These are phyloP conservation scores for Aspergillus tubingensis DNA, from an alignment of 2,329 filamentous ascomycete species.

Conservation along the genomic window DNA sequence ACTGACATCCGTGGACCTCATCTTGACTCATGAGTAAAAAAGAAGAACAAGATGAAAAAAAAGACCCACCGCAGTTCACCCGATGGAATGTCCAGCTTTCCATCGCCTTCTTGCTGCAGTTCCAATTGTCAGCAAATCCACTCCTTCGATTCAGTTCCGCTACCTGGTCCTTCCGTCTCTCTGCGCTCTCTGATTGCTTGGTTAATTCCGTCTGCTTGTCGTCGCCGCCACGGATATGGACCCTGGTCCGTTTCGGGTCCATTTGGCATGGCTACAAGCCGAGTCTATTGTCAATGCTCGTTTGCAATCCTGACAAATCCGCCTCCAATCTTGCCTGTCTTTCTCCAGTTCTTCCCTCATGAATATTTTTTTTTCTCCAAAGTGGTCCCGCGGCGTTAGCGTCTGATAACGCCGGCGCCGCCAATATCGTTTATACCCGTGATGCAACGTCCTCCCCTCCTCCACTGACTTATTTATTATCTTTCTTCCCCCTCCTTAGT, in stretches of 20 bases:
- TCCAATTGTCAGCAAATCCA: background rate
- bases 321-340: background rate
- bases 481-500: no score
- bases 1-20: background rate
- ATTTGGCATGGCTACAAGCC: background rate
- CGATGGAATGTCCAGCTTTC: background rate
- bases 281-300: background rate
- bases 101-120: background rate
- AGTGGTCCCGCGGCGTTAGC: background rate
- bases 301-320: background rate
- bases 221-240: conserved; percentile 1
- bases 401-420: background rate
- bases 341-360: no score
- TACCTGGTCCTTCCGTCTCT: conserved; percentile 3
- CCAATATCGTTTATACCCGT: conserved; percentile 12
- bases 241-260: conserved; percentile 1
- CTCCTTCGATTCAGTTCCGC: background rate
- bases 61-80: background rate
- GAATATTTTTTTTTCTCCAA: background rate
- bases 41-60: background rate
- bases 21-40: background rate
- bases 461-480: no score
- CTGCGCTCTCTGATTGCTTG: conserved; percentile 11
- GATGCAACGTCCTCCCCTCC: conserved; percentile 10
- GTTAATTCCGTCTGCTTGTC: conserved; percentile 15